A percentile compares a stretch with the other conserved stretches of the same genome.
These are phyloP conservation scores for Hymenoscyphus albidus DNA, from an alignment of 2,329 filamentous ascomycete species.

Conservation along the genomic window DNA sequence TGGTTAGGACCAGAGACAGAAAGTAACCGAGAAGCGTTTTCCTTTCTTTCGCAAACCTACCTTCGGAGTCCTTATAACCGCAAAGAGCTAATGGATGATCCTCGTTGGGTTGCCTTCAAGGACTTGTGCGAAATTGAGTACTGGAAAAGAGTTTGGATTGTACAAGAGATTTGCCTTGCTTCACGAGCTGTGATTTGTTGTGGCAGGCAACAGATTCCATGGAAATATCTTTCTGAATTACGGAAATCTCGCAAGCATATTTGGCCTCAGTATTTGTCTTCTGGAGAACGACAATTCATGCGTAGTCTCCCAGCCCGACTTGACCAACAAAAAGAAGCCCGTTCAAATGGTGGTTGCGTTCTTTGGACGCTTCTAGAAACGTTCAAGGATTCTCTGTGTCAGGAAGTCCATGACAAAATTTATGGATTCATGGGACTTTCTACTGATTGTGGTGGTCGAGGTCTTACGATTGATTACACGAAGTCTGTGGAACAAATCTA, in stretches of 20 bases:
- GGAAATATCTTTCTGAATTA: constrained; percentile 3
- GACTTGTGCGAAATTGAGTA: constrained; percentile 13
- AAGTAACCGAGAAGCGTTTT: background rate
- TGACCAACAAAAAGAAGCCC: constrained; percentile 15
- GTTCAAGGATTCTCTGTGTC: constrained; percentile 27
- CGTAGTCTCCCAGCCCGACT: constrained; percentile 6
- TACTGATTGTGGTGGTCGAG: constrained; percentile 26
- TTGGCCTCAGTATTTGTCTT: constrained; percentile 7
- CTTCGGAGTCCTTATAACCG: constrained; percentile 1
- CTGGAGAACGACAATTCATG: constrained; percentile 8
- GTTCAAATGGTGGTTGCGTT: constrained; percentile 14
- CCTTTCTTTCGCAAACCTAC: background rate
- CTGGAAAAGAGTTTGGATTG: constrained; percentile 26
- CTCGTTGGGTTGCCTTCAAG: background rate
- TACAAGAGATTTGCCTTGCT: constrained; percentile 29
- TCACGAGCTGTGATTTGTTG: background rate
- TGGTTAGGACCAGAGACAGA: constrained; percentile 14
- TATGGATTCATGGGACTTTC: constrained; percentile 35
- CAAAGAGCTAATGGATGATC: background rate
- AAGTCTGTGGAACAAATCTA: constrained; percentile 16
- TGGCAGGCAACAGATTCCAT: constrained; percentile 9
- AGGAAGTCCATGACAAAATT: constrained; percentile 34
- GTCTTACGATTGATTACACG: constrained; percentile 31
- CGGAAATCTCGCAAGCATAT: constrained; percentile 10
- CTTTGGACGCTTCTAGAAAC: constrained; percentile 23